Conservation (phyloP, 805 yeast genomes). For the Saturnispora quitensis region DNA sequence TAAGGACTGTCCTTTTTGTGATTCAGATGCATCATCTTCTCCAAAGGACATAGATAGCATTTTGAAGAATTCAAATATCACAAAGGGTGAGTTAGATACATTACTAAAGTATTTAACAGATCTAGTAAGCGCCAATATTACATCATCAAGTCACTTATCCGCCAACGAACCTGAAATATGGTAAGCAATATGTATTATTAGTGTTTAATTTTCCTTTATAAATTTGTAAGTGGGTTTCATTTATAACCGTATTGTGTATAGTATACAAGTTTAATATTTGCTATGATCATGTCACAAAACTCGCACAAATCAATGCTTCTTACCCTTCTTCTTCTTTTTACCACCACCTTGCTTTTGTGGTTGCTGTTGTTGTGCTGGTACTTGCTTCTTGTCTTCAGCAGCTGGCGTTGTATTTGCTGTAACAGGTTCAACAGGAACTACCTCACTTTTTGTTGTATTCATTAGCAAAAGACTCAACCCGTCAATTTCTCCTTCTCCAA, state of each 20-base stretch:
- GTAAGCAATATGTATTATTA: neutral
- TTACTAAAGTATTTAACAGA: constrained; percentile 1
- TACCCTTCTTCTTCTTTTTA: constrained; percentile 20
- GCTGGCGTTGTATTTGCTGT: neutral
- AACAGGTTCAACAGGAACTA: constrained; percentile 6
- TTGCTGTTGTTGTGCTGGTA: neutral
- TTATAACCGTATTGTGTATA: constrained; percentile 1
- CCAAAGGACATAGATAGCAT: neutral
- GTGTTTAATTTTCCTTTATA: neutral
- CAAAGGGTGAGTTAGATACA: constrained; percentile 3
- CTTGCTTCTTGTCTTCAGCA: neutral
- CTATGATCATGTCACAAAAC: neutral
- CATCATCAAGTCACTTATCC: neutral
- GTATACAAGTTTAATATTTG: constrained; percentile 4
- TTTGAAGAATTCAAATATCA: neutral
- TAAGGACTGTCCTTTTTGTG: constrained; percentile 7
- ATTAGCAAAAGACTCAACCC: constrained; percentile 22
- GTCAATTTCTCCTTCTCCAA: constrained; percentile 17
- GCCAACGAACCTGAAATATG: neutral
- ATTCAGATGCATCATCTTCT: neutral
- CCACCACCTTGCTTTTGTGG: constrained; percentile 2
- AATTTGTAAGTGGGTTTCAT: neutral
- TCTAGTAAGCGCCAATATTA: neutral
- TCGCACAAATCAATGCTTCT: constrained; percentile 8
- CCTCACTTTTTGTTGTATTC: constrained; percentile 15